Base-by-base conservation (phyloP, 2,329 filamentous ascomycete genomes). In the Pyrenochaeta sp. region DNA sequence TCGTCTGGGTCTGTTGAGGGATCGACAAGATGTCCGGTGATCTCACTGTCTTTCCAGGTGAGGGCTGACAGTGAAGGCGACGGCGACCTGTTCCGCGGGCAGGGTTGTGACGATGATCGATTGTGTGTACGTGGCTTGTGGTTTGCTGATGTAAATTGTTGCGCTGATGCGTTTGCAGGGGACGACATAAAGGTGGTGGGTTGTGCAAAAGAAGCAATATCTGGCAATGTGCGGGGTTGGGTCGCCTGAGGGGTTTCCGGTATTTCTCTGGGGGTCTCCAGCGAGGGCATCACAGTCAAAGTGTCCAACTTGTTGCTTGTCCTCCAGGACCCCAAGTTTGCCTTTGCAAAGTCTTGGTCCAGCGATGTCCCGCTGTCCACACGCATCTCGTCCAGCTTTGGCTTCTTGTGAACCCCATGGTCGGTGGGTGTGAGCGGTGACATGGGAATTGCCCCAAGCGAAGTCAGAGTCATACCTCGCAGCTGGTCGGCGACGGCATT, bases 31-130 rank as follows among this genome's bases (percentile, higher is more conserved):
- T 87, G 83, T 12, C 85, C 85, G 4, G 85, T 88, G 64, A 88
- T 87, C 66, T 88, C 86, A 32, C 79, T 78, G 58, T 85, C 83
- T 63, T 82, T 82, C 86, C 86, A 88, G 51, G 79, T 80, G 55
- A 81, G 71, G 31, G 69, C 64, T 7, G 73, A 63, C 43, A 60
- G 66, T 23, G 73, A 64, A 40, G 73, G 73, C 18, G 72, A 71
- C 5, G 64, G 63, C 32, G 71, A 72, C 58, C 56, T 67, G 7
- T 63, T 68, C 23, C 55, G 59, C 31, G 57, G 61, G 40, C 51
- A 59, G 49, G 65, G 55, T 40, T 66, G 52, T 21, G 64, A 57
- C 20, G 61, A 52, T 27, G 54, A 51, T 5, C 29, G 50, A 31
- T 49, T 51, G 27, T 51, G 50, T 12, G 50, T 45, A 18, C 35